A percentile compares a stretch with the other conserved stretches of the same genome.
Conservation (phyloP, 1,284 basidiomycete genomes). For the Serendipita sp. region DNA sequence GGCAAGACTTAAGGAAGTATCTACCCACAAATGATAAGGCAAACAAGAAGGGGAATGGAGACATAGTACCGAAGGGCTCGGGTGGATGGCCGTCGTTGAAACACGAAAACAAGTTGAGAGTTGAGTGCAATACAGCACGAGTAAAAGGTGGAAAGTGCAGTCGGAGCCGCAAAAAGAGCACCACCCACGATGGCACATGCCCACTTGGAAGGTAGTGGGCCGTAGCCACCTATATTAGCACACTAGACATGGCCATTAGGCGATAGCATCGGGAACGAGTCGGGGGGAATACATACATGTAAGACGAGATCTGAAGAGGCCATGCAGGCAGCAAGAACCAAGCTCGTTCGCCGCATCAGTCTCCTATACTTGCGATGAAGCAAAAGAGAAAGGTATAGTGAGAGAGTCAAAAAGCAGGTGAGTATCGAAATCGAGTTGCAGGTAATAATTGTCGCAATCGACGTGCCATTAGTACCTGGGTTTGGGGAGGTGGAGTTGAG, state of each 20-base stretch:
- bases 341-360: background rate
- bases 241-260: background rate
- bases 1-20: background rate
- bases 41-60: background rate
- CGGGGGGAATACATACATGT: background rate
- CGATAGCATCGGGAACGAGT: background rate
- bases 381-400: background rate
- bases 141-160: background rate
- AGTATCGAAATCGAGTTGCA: background rate
- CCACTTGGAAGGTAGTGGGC: background rate
- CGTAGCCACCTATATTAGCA: background rate
- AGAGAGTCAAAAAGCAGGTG: background rate
- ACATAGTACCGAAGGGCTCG: background rate
- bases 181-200: background rate
- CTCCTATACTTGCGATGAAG: background rate
- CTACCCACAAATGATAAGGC: background rate
- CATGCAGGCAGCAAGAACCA: conserved; percentile 4
- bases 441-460: background rate
- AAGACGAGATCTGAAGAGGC: background rate
- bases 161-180: background rate
- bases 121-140: conserved; percentile 6
- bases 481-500: background rate
- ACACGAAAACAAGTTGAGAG: conserved; percentile 3
- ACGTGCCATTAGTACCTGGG: background rate
- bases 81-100: background rate